Conservation (phyloP, 202 grass and related monocot genomes). For the Miscanthus sacchariflorus region DNA sequence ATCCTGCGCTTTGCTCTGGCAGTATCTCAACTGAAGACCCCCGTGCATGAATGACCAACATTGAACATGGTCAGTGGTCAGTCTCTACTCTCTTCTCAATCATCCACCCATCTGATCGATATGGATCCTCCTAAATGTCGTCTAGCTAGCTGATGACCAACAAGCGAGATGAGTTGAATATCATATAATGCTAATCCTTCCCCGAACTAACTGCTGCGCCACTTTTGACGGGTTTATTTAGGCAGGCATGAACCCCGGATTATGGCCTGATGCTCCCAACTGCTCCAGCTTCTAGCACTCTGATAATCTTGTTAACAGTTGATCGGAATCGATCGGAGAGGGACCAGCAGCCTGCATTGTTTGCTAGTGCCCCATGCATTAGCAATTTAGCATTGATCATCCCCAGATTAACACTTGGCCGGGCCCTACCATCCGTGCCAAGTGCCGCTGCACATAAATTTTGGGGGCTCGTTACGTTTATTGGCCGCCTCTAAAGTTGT, state of each 20-base stretch:
- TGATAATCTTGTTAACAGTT: conserved; percentile 32
- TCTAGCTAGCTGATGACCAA: conserved; percentile 21
- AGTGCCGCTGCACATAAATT: conserved; percentile 39
- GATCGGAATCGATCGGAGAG: not conserved
- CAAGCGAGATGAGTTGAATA: conserved; percentile 26
- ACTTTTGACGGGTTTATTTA: conserved; percentile 1
- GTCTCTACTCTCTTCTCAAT: conserved; percentile 6
- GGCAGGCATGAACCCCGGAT: conserved; percentile 31
- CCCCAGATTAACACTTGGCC: conserved; percentile 8
- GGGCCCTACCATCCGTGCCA: conserved; percentile 55
- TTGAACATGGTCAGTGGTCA: conserved; percentile 42
- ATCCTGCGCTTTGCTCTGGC: not conserved
- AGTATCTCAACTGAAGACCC: conserved; percentile 22
- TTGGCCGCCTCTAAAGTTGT: conserved; percentile 43
- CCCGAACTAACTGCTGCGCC: not conserved
- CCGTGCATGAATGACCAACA: conserved; percentile 16
- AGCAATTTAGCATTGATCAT: conserved; percentile 26
- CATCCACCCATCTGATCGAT: conserved; percentile 8
- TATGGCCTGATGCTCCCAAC: conserved; percentile 18
- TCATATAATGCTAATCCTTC: not conserved
- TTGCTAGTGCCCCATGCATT: not conserved
- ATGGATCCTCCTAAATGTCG: conserved; percentile 36
- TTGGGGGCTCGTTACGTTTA: not conserved
- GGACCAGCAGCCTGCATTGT: not conserved
- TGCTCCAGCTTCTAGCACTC: conserved; percentile 18